phyloP scores from a whole-genome alignment of 2,329 filamentous ascomycete genomes.

The Exophiala xenobiotica region DNA sequence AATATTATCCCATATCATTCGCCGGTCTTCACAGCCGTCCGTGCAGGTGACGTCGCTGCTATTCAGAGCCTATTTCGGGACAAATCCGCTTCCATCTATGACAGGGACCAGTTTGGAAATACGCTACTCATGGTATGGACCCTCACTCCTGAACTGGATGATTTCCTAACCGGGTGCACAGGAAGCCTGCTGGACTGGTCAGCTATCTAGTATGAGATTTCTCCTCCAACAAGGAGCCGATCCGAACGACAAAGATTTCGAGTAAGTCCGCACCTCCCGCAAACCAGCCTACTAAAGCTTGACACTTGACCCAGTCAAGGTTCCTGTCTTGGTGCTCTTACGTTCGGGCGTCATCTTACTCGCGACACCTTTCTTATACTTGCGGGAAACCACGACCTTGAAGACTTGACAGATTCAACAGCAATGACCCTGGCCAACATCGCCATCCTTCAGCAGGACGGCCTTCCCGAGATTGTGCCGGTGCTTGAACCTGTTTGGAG shows the following conservation, averaged over 20 bases:
- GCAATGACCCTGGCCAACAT: too few relatives aligned
- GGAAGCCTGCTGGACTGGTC: background rate
- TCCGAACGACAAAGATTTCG: background rate
- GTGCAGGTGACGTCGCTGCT: background rate
- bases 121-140: constrained; percentile 5
- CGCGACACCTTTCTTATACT: too few relatives aligned
- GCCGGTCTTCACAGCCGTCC: background rate
- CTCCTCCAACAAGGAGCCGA: constrained; percentile 9
- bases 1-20: background rate
- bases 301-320: background rate
- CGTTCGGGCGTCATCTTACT: too few relatives aligned
- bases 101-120: background rate
- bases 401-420: too few relatives aligned
- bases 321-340: background rate
- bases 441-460: too few relatives aligned
- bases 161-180: background rate
- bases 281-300: background rate
- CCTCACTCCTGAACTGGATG: background rate
- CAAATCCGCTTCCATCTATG: constrained; percentile 5
- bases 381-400: too few relatives aligned
- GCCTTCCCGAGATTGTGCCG: background rate
- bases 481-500: background rate
- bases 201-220: background rate
- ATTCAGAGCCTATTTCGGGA: constrained; percentile 4
- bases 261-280: background rate